These are phyloP conservation scores for Aspergillus pseudonomiae DNA, from an alignment of 2,329 filamentous ascomycete genomes.

Conservation along the genomic window DNA sequence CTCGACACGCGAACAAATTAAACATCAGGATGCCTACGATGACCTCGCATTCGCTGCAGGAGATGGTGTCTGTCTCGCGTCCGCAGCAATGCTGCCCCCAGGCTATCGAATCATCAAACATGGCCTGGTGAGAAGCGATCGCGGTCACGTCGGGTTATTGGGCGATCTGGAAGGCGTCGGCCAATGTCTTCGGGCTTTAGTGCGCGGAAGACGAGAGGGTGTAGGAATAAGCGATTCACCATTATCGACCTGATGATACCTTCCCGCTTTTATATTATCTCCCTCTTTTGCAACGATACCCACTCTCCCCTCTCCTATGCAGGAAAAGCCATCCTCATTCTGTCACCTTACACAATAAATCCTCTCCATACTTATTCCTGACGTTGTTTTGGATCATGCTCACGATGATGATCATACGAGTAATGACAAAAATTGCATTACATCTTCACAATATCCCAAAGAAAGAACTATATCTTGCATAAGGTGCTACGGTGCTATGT, in stretches of 20 bases:
- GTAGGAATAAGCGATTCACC: slow-evolving; percentile 61
- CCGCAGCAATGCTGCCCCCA: slow-evolving; percentile 79
- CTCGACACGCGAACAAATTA: slow-evolving; percentile 71
- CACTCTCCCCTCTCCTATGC: not conserved
- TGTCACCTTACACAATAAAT: not conserved
- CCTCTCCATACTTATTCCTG: not conserved
- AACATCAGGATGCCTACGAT: slow-evolving; percentile 77
- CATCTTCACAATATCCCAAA: not conserved
- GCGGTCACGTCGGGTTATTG: slow-evolving; percentile 84
- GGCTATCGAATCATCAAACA: slow-evolving; percentile 76
- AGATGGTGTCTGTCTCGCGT: slow-evolving; percentile 85
- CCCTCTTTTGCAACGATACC: not conserved
- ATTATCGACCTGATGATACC: not conserved
- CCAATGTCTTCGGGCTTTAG: slow-evolving; percentile 68
- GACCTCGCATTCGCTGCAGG: slow-evolving; percentile 84
- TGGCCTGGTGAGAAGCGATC: slow-evolving; percentile 76
- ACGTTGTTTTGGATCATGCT: not conserved
- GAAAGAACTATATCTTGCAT: not conserved
- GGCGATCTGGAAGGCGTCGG: slow-evolving; percentile 84
- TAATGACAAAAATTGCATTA: slow-evolving; percentile 1
- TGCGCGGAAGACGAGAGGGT: slow-evolving; percentile 68
- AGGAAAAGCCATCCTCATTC: not conserved
- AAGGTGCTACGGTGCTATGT: not conserved
- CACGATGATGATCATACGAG: slow-evolving; percentile 13
- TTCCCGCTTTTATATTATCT: slow-evolving; percentile 4